Evolutionary conservation across 106 monocot genomes (phyloP).

Genomic region (Posidonia australis): DNA sequence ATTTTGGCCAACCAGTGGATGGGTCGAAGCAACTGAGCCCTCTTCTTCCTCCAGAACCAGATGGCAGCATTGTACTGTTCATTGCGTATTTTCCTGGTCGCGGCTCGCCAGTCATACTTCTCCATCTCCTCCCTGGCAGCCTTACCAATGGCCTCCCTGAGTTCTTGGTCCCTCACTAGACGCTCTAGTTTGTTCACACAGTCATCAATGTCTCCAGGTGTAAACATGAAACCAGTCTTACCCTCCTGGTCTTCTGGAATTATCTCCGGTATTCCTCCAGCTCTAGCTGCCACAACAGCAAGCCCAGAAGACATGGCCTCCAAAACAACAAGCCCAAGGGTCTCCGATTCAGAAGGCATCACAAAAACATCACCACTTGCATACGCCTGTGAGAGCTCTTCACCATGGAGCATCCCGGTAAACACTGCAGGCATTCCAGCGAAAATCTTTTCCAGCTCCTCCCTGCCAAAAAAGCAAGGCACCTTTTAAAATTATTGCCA

Average conservation of each 20-base stretch:
- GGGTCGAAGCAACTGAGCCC: constrained; percentile 47
- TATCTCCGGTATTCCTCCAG: constrained; percentile 83
- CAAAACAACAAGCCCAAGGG: constrained; percentile 77
- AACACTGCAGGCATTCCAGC: constrained; percentile 72
- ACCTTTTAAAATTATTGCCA: neutral
- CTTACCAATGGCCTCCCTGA: constrained; percentile 53
- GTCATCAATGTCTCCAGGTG: constrained; percentile 74
- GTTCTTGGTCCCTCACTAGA: constrained; percentile 28
- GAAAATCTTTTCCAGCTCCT: constrained; percentile 80
- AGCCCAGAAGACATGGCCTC: constrained; percentile 95
- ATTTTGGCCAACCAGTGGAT: constrained; percentile 45
- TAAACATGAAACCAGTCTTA: constrained; percentile 62
- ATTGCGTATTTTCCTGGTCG: constrained; percentile 64
- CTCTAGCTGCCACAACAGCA: constrained; percentile 77
- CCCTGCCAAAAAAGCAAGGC: constrained; percentile 18
- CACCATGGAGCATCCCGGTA: constrained; percentile 91
- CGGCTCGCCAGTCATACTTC: constrained; percentile 83
- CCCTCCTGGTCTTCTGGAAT: constrained; percentile 81
- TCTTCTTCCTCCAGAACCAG: constrained; percentile 74
- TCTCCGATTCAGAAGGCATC: constrained; percentile 97
- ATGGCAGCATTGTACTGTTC: constrained; percentile 85
- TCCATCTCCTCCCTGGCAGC: constrained; percentile 77
- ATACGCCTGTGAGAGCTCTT: constrained; percentile 84
- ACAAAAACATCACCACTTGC: constrained; percentile 83
- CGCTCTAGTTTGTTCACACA: constrained; percentile 56